Evolutionary conservation across 2,329 filamentous ascomycete genomes (phyloP), one percentile per base, ranked within the genome.

Genomic region (Zymoseptoria brevis): DNA sequence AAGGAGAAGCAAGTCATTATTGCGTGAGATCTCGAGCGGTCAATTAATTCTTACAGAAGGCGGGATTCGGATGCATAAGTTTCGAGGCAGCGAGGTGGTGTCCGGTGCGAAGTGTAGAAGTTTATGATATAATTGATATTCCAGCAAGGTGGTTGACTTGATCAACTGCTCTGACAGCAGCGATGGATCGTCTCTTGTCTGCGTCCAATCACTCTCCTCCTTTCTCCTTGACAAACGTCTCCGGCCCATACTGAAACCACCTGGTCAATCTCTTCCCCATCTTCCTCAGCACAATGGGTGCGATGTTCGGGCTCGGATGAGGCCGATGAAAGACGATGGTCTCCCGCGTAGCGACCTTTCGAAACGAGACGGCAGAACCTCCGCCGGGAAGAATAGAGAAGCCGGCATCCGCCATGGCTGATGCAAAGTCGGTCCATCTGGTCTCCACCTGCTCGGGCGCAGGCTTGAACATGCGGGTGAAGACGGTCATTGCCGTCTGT

Each of bases 231-330:
- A 67, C 57, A 64, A 72, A 56, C 19, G 63, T 57, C 22, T 65
- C 65, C 13, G 62, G 57, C 4, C 41, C 54, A 64, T 67, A 70
- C 2, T 64, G 64, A 62, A 71, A 73, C 66, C 68, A 69, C 54
- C 66, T 70, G 7, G 62, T 64, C 63, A 73, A 59, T 1, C 69
- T 62, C 45, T 64, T 62, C 69, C 69, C 59, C 22, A 71, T 70
- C 0, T 58, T 59, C 19, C 66, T 66, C 4, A 73, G 56, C 67
- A 69, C 66, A 19, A 70, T 52, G 0, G 66, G 62, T 51, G 71
- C 65, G 19, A 72, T 63, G 8, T 53, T 66, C 0, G 68, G 56
- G 4, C 63, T 62, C 1, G 71, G 69, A 59, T 73, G 71, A 0
- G 69, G 71, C 16, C 63, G 64, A 58, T 72, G 69, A 29, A 73